These are phyloP conservation scores for Verticillium isaacii DNA, from an alignment of 2,329 filamentous ascomycete genomes.

Conservation along the genomic window DNA sequence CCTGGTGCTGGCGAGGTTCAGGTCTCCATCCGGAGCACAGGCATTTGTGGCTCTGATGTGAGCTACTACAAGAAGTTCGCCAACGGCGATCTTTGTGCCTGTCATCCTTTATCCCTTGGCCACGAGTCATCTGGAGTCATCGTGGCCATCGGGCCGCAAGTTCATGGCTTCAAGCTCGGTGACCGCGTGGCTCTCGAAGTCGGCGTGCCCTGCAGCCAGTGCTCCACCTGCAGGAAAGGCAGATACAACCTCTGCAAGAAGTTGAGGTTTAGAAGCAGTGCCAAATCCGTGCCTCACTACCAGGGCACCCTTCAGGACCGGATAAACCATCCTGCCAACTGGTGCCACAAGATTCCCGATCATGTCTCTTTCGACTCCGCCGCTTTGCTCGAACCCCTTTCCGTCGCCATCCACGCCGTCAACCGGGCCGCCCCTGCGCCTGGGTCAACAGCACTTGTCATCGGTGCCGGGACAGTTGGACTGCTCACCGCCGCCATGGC, in stretches of 20 bases:
- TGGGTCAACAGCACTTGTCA: conserved; percentile 54
- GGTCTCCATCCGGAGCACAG: conserved; percentile 59
- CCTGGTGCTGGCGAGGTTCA: conserved; percentile 53
- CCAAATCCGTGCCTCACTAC: conserved; percentile 59
- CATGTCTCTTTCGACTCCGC: conserved; percentile 54
- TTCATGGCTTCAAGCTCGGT: conserved; percentile 46
- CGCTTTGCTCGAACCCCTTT: conserved; percentile 57
- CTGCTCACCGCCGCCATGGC: conserved; percentile 60
- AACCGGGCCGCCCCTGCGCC: conserved; percentile 48
- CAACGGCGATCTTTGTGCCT: conserved; percentile 65
- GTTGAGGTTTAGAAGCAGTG: conserved; percentile 58
- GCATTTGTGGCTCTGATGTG: conserved; percentile 66
- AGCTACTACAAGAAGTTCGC: conserved; percentile 70
- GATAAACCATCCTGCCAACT: conserved; percentile 57
- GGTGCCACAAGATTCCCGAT: conserved; percentile 62
- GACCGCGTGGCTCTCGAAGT: conserved; percentile 57
- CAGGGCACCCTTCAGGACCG: conserved; percentile 59
- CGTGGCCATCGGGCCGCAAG: conserved; percentile 48
- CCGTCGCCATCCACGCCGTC: conserved; percentile 57
- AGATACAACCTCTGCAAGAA: conserved; percentile 59
- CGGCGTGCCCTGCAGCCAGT: conserved; percentile 48
- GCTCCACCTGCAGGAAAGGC: conserved; percentile 45
- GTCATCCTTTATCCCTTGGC: conserved; percentile 60
- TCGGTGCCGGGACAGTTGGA: conserved; percentile 62
- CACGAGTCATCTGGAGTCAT: conserved; percentile 58